Evolutionary conservation across 345 rosid genomes (phyloP), one percentile per base, ranked within the genome.

Genomic region (Eucalyptus cloeziana): DNA sequence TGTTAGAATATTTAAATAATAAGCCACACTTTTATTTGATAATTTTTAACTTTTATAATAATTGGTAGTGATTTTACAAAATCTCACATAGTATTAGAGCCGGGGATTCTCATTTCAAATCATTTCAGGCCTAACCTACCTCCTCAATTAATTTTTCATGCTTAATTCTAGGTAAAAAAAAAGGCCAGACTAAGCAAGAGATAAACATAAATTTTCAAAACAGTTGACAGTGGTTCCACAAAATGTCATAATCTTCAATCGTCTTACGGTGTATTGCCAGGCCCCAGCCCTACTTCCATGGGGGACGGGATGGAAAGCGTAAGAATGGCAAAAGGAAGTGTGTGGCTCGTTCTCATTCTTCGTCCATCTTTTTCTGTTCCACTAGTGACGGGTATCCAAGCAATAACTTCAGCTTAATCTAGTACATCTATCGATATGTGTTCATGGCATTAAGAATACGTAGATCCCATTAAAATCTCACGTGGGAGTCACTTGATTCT

Each of bases 151-250:
- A 52, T 52, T 52, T 52, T 52, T 19, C 24, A 21, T 4, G 2
- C 1, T 52, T 52, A 52, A 2, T 52, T 37, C 40, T 37, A 3
- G 5, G 5, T 9, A 52, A 52, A 52, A 52, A 52, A 7, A 52
- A 21, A 52, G 58, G 25, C 25, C 4, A 52, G 5, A 52, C 10
- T 52, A 7, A 21, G 58, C 10, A 52, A 52, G 58, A 52, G 25
- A 52, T 52, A 21, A 50, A 3, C 10, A 1, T 52, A 3, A 7
- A 10, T 52, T 1, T 52, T 52, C 7, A 52, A 1, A 52, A 21
- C 2, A 52, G 0, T 52, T 52, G 58, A 21, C 0, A 52, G 10
- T 21, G 1, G 0, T 52, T 52, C 0, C 2, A 52, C 25, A 19
- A 52, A 52, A 52, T 52, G 2, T 8, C 24, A 17, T 16, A 10